Evolutionary conservation across 2,329 filamentous ascomycete genomes (phyloP), one percentile per base, ranked within the genome.

Genomic region (Ilyonectria robusta): DNA sequence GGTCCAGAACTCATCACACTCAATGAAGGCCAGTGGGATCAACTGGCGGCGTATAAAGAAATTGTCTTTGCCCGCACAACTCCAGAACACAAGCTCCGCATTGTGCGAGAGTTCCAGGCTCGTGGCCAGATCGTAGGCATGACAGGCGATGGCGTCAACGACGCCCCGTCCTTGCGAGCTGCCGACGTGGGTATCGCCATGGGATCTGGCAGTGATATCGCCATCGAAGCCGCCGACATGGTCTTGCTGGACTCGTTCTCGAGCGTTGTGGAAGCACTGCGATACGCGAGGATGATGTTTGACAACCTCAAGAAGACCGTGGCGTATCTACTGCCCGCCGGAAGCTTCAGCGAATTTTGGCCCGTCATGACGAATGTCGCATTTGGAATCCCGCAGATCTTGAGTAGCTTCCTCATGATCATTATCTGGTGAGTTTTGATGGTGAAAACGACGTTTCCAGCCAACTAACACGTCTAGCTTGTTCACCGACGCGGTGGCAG

Each of bases 141-240:
- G 89, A 93, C 95, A 2, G 94, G 94, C 42, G 94, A 97, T 72
- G 94, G 94, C 19, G 93, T 95, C 72, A 97, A 97, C 74, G 94
- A 97, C 76, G 92, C 93, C 0, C 93, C 94, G 0, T 94, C 94
- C 2, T 87, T 97, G 4, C 90, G 92, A 2, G 90, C 91, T 1
- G 93, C 94, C 17, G 94, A 97, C 72, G 89, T 97, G 1, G 93
- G 93, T 63, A 95, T 97, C 67, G 92, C 93, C 1, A 90, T 97
- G 72, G 93, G 92, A 1, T 92, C 90, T 1, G 94, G 94, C 5
- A 94, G 92, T 0, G 94, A 97, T 76, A 92, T 97, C 40, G 94
- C 94, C 4, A 90, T 96, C 70, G 92, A 92, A 59, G 92, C 93
- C 0, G 93, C 94, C 0, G 91, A 92, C 61, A 96, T 97, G 84